Conservation (phyloP, 2,329 filamentous ascomycete species). For the Venturia nashicola region DNA sequence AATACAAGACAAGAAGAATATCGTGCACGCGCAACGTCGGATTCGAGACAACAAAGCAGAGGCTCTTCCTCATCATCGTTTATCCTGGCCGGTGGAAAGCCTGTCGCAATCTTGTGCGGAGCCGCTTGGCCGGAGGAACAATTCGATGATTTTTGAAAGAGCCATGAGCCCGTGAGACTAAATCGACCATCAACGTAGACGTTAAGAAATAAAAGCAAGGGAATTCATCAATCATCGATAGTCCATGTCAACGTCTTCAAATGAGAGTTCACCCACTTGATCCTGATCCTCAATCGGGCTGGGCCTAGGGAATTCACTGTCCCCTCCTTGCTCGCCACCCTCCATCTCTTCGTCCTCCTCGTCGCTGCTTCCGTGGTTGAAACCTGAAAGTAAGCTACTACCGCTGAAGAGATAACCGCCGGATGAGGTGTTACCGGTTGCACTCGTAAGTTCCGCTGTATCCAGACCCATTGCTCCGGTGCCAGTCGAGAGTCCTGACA, state of each 20-base stretch:
- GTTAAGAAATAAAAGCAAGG: background rate
- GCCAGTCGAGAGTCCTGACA: constrained; percentile 71
- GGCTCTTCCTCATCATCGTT: background rate
- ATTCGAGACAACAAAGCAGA: background rate
- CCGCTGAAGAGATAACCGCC: constrained; percentile 10
- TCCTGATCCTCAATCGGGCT: constrained; percentile 34
- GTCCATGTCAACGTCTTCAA: constrained; percentile 49
- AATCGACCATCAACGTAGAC: background rate
- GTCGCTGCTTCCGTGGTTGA: constrained; percentile 88
- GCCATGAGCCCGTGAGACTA: background rate
- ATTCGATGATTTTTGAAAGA: background rate
- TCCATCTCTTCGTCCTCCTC: constrained; percentile 95
- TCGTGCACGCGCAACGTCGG: background rate
- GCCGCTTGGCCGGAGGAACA: background rate
- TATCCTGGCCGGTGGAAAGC: background rate
- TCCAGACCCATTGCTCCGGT: constrained; percentile 40
- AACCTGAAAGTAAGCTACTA: constrained; percentile 59
- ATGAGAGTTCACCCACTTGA: constrained; percentile 55
- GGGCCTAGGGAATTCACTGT: constrained; percentile 26
- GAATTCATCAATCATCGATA: constrained; percentile 33
- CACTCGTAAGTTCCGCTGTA: constrained; percentile 54
- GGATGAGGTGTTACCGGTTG: constrained; percentile 45
- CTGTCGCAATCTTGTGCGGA: background rate
- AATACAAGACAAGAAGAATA: background rate
- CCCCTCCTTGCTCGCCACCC: constrained; percentile 61